phyloP scores from a whole-genome alignment of 257 asterid genomes.

The Eustoma russellianum region DNA sequence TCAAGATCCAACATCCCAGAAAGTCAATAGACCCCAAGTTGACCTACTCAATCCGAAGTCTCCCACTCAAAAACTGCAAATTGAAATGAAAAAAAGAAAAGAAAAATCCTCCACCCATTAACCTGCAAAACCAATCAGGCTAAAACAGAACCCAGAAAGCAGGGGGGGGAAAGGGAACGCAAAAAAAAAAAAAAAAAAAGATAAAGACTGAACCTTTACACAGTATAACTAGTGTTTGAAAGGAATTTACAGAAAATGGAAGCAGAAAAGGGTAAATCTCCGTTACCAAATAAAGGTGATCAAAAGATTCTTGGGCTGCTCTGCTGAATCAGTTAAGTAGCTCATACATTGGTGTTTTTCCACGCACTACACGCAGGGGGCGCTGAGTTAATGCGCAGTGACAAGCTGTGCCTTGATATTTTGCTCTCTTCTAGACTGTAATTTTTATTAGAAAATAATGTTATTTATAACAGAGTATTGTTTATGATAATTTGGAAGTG shows the following conservation, averaged over 20 bases:
- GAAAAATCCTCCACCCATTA: not conserved
- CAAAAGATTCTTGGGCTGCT: not conserved
- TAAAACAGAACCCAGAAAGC: not conserved
- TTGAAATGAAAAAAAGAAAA: not conserved
- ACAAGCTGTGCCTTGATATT: too few relatives aligned
- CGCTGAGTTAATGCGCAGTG: too few relatives aligned
- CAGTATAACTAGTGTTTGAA: too few relatives aligned
- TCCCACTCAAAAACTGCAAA: not conserved
- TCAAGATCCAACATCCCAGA: slow-evolving; percentile 4
- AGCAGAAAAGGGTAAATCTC: not conserved
- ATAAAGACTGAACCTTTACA: not conserved
- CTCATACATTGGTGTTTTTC: slow-evolving; percentile 1
- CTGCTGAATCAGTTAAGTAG: not conserved
- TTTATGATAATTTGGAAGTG: too few relatives aligned
- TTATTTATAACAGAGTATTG: too few relatives aligned
- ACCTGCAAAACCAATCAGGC: not conserved
- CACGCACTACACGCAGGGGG: not conserved
- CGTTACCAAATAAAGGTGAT: not conserved
- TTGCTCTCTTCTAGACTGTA: too few relatives aligned
- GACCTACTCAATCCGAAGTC: too few relatives aligned
- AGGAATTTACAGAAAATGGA: too few relatives aligned
- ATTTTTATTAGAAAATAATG: too few relatives aligned
- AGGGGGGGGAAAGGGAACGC: too few relatives aligned
- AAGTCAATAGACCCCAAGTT: not conserved
- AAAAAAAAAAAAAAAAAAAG: not conserved